Base-by-base conservation (phyloP, 208 protist genomes). In the Leishmania guyanensis region DNA sequence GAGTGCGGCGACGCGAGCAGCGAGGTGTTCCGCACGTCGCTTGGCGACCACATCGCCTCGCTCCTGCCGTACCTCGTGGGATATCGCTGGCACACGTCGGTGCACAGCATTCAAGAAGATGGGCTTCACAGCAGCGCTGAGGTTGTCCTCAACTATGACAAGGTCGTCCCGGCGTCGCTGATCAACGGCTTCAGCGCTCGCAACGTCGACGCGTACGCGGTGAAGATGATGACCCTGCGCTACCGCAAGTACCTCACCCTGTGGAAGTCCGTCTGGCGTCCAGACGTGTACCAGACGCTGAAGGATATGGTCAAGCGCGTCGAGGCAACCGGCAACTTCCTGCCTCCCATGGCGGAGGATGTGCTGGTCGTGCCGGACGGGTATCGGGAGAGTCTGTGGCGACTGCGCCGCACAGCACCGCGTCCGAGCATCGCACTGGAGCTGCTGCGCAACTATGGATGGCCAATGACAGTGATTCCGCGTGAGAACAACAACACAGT, bases 381-480 rank as follows among this genome's bases (percentile, higher is more conserved):
- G 26, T 96, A 93, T 85, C 85, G 88, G 43, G 94, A 97, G 81
- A 94, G 90, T 50, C 78, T 97, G 72, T 95, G 92, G 87, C 90
- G 92, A 43, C 79, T 97, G 78, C 88, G 92, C 2, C 91, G 92
- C 50, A 81, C 80, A 29, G 77, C 85, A 14, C 88, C 94, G 8
- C 86, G 91, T 26, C 94, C 94, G 58, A 86, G 86, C 62, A 91
- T 93, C 72, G 84, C 94, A 10, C 88, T 88, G 56, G 89, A 94
- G 83, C 84, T 94, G 65, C 87, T 97, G 51, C 87, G 82, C 69
- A 89, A 88, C 81, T 95, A 94, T 80, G 92, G 94, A 50, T 92
- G 73, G 80, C 46, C 58, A 60, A 79, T 81, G 51, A 69, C 9
- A 20, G 10, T 26, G 66, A 29, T 75, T n/a, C 68, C 62, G 53